A percentile compares a stretch with the other conserved stretches of the same genome.
phyloP scores from a whole-genome alignment of 1,284 basidiomycete species.

The Ustilago sp. region DNA sequence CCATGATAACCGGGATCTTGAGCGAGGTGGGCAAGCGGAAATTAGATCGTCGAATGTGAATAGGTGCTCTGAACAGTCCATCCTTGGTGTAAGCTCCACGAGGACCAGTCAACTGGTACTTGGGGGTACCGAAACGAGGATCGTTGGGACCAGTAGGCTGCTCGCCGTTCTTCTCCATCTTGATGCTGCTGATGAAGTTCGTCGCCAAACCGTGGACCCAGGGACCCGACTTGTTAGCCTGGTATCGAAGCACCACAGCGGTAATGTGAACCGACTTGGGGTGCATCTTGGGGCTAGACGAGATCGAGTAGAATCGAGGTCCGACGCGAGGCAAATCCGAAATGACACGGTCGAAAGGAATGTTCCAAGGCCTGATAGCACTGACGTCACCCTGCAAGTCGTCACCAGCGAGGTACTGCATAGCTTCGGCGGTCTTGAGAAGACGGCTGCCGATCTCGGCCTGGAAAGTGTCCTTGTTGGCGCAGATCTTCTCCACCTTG shows the following conservation, averaged over 20 bases:
- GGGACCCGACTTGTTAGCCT: slow-evolving; percentile 39
- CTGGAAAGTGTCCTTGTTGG: slow-evolving; percentile 87
- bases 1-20: slow-evolving; percentile 98
- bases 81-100: slow-evolving; percentile 80
- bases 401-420: slow-evolving; percentile 85
- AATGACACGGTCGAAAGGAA: slow-evolving; percentile 96
- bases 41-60: slow-evolving; percentile 94
- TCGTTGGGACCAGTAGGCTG: slow-evolving; percentile 56
- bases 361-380: slow-evolving; percentile 86
- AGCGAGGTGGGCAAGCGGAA: slow-evolving; percentile 97
- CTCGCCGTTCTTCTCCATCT: slow-evolving; percentile 76
- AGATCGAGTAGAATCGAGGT: slow-evolving; percentile 98
- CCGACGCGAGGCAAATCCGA: slow-evolving; percentile 92
- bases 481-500: slow-evolving; percentile 81
- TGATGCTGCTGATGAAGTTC: slow-evolving; percentile 71
- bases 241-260: slow-evolving; percentile 77
- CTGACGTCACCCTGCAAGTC: slow-evolving; percentile 75
- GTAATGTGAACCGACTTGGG: slow-evolving; percentile 92
- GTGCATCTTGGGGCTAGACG: slow-evolving; percentile 91
- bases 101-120: slow-evolving; percentile 89
- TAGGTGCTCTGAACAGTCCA: slow-evolving; percentile 82
- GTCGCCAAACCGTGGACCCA: slow-evolving; percentile 66
- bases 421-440: slow-evolving; percentile 89
- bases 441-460: slow-evolving; percentile 81
- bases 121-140: slow-evolving; percentile 73